Conservation (phyloP, 2,329 filamentous ascomycete species). For the Fusarium nodosum region DNA sequence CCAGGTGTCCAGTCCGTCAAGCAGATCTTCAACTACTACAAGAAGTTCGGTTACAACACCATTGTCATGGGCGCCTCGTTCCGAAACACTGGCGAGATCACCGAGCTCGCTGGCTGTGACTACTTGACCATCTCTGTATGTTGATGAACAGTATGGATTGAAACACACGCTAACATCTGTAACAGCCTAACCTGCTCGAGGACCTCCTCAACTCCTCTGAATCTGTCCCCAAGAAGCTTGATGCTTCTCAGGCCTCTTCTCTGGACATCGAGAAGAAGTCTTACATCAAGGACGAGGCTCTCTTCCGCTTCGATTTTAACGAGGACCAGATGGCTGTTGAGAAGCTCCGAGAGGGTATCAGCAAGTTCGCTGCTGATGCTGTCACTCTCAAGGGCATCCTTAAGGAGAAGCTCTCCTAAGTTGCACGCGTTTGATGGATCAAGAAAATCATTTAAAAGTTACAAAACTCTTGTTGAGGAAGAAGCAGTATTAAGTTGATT, state of each 20-base stretch:
- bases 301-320: conserved; percentile 99
- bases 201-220: conserved; percentile 88
- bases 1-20: conserved; percentile 96
- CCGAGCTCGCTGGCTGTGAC: conserved; percentile 96
- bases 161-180: conserved; percentile 34
- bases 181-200: conserved; percentile 90
- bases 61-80: conserved; percentile 99
- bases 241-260: conserved; percentile 72
- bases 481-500: conserved; percentile 20
- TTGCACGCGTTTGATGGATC: conserved; percentile 13
- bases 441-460: conserved; percentile 40
- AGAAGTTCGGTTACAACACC: conserved; percentile 99
- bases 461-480: conserved; percentile 14
- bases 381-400: conserved; percentile 93
- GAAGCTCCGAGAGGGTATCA: conserved; percentile 99
- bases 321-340: conserved; percentile 99
- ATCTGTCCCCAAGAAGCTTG: conserved; percentile 91
- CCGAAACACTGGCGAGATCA: conserved; percentile 96
- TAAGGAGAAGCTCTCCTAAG: conserved; percentile 81
- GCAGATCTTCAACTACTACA: conserved; percentile 99
- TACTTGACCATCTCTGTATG: conserved; percentile 97
- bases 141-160: conserved; percentile 43
- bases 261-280: conserved; percentile 88
- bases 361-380: conserved; percentile 98
- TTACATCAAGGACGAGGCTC: conserved; percentile 90